Evolutionary conservation across 1,284 basidiomycete genomes (phyloP), one percentile per base, ranked within the genome.

Genomic region (Melampsora americana): DNA sequence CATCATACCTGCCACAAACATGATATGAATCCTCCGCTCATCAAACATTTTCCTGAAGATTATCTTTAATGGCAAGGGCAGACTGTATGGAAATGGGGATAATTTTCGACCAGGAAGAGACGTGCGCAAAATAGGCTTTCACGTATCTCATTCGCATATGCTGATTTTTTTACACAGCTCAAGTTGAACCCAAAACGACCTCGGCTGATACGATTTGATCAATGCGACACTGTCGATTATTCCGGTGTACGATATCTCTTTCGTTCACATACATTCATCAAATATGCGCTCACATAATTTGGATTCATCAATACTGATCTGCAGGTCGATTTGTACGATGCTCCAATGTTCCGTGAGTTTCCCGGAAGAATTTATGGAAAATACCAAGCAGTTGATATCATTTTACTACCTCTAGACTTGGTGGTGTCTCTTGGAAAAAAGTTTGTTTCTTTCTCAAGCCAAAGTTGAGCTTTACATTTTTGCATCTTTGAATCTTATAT

Each of bases 141-240:
- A 16, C 26, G 30, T 11, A 7, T 23, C 39, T 23, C 35, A 0
- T 28, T 26, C 14, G 12, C 2, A 44, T n/a, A 73, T 2, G 50
- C 44, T 56, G 53, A 61, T 61, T 0, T 30, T 32, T 48, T 39
- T 30, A 6, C 20, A n/a, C 42, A 71, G 69, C 59, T 60, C 30
- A 1, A 73, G 35, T 16, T 20, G 30, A 39, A 53, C 30, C 70
- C 70, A 9, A 60, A 48, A 30, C 23, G 70, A 56, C 70, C 70
- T 26, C 42, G 70, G 48, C 62, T 73, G 5, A 46, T 73, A 32
- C 42, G 70, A 35, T 65, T 73, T 32, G 61, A 73, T 35, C 28
- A 50, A 28, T 65, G 70, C n/a, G 46, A 48, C 39, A 53, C 53
- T 11, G 70, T 73, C 18, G 62, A 66, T 66, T 73, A 73, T 62